A percentile compares a stretch with the other conserved stretches of the same genome.
phyloP scores from a whole-genome alignment of 2,329 filamentous ascomycete species.

The Fusarium neocosmosporiellum region DNA sequence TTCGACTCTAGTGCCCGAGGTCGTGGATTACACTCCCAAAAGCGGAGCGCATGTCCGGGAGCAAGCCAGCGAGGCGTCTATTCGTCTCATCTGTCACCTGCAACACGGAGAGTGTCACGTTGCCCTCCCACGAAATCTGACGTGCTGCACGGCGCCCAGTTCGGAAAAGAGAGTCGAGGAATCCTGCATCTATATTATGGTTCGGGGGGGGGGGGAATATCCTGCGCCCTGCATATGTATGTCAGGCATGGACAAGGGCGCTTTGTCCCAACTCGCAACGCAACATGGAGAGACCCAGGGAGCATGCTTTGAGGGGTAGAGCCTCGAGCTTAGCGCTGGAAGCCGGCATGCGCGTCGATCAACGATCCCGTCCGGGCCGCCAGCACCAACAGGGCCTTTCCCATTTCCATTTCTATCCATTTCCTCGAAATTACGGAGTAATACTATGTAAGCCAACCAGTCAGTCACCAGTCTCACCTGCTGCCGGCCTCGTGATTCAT shows the following conservation, averaged over 20 bases:
- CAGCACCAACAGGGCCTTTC: constrained; percentile 28
- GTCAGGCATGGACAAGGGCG: constrained; percentile 13
- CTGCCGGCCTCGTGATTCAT: not conserved
- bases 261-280: not conserved
- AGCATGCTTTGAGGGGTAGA: constrained; percentile 10
- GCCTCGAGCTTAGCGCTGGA: constrained; percentile 35
- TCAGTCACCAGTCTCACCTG: not conserved
- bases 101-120: constrained; percentile 6
- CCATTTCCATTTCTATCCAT: constrained; percentile 15
- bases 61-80: constrained; percentile 5
- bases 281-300: not conserved
- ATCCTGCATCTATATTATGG: constrained; percentile 5
- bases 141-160: constrained; percentile 13
- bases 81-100: not conserved
- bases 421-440: not conserved
- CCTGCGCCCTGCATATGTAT: constrained; percentile 5
- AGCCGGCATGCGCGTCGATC: constrained; percentile 39
- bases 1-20: not conserved
- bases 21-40: constrained; percentile 1
- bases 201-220: constrained; percentile 1
- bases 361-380: constrained; percentile 42
- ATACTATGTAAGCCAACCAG: not conserved
- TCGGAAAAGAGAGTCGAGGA: constrained; percentile 5
- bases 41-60: constrained; percentile 8
- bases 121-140: constrained; percentile 4